Base-by-base conservation (phyloP, 75 land plant genomes). In the Sequoia sempervirens region DNA sequence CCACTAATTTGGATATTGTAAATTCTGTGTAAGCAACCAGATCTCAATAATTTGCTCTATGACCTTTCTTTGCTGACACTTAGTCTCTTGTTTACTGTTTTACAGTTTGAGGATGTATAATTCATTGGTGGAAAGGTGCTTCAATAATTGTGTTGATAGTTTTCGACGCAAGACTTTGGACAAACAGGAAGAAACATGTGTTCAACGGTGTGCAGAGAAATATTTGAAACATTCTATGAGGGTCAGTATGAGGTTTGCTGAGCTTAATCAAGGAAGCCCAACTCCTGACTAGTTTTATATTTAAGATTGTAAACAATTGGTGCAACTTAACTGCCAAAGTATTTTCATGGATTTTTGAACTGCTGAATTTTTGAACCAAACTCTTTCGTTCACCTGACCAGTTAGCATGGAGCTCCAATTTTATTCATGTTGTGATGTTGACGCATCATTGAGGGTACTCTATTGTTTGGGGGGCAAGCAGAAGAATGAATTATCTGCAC, bases 191-290 rank as follows among this genome's bases (percentile, higher is more conserved):
- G 96, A 93, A 87, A 88, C 93, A 17, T 96, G 99, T 83, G 95
- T 95, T 26, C 89, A 88, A 15, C 88, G 94, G 30, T 97, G 99
- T 85, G 97, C 96, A 56, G 99, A 95, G 86, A 97, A 97, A 81
- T 97, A 91, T 87, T 74, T 97, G 87, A 97, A 97, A 88, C 99
- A 97, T 79, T 92, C 98, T 6, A 97, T 97, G 97, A 93, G 99
- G 14, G 99, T 95, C 56, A 93, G 97, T 82, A 86, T 97, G 97
- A 88, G 97, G 83, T 97, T 96, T 87, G 94, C 93, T 17, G 99
- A 95, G 88, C 93, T 96, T 41, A 97, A 93, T 81, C 94, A 92
- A 88, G 97, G 93, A 2, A 88, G 91, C 74, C 86, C 93, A 3
- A 95, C 97, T 68, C 89, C 94, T 73, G 98, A 96, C 78, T 94